These are phyloP conservation scores for Trichocladium uniseriatum DNA, from an alignment of 495 filamentous ascomycete genomes.

Conservation along the genomic window DNA sequence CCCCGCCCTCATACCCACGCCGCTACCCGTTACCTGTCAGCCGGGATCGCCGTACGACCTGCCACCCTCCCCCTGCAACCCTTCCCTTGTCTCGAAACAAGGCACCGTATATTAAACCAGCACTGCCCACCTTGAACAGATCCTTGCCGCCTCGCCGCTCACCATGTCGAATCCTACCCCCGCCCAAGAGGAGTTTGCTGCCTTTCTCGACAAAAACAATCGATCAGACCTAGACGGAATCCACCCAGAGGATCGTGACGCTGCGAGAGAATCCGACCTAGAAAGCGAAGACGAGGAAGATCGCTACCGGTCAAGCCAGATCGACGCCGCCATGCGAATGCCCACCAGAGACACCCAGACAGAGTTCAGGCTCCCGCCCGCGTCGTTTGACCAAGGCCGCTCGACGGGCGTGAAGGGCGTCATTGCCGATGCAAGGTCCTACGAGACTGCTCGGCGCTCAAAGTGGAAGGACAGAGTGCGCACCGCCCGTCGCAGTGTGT, in stretches of 20 bases:
- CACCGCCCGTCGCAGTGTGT: conserved; percentile 38
- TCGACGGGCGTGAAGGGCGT: conserved; percentile 95
- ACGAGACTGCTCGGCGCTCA: conserved; percentile 68
- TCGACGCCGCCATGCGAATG: conserved; percentile 50
- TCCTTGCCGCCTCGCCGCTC: conserved; percentile 17
- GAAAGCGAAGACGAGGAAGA: conserved; percentile 49
- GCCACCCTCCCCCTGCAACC: conserved; percentile 17
- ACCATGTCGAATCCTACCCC: conserved; percentile 48
- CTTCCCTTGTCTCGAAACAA: conserved; percentile 14
- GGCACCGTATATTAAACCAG: conserved; percentile 10
- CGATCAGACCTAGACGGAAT: conserved; percentile 32
- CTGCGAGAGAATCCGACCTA: conserved; percentile 29
- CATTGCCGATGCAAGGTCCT: conserved; percentile 88
- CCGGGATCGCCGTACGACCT: conserved; percentile 17
- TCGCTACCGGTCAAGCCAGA: conserved; percentile 46
- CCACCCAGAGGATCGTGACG: conserved; percentile 46
- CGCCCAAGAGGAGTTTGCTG: conserved; percentile 81
- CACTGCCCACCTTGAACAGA: conserved; percentile 6
- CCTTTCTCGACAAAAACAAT: conserved; percentile 52
- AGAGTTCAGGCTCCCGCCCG: conserved; percentile 47
- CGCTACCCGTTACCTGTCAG: conserved; percentile 5
- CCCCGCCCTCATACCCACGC: not conserved
- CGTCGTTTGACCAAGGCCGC: conserved; percentile 61
- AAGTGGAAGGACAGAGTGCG: conserved; percentile 45
- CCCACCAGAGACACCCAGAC: conserved; percentile 45